phyloP scores from a whole-genome alignment of 2,329 filamentous ascomycete genomes.

The Parastagonospora avenae region DNA sequence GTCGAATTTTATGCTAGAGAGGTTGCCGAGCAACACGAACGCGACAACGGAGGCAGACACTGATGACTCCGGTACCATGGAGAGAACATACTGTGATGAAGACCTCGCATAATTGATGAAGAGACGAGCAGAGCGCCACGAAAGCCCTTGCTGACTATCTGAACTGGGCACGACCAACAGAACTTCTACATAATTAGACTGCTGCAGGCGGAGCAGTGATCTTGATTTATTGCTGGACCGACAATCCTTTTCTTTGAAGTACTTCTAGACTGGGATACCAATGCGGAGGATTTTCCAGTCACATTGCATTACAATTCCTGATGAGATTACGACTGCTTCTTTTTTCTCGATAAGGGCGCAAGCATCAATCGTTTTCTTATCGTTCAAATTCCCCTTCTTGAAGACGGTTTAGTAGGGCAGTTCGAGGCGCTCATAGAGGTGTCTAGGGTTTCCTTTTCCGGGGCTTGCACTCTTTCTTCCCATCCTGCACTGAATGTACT shows the following conservation, averaged over 20 bases:
- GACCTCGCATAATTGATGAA: neutral
- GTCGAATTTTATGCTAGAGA: conserved; percentile 97
- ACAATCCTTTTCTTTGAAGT: conserved; percentile 10
- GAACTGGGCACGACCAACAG: no score
- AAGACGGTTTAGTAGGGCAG: conserved; percentile 22
- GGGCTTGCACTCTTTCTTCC: neutral
- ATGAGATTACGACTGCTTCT: conserved; percentile 12
- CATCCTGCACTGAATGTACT: neutral
- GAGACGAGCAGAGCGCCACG: neutral
- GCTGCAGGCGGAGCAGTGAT: neutral
- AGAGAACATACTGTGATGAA: neutral
- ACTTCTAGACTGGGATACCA: conserved; percentile 27
- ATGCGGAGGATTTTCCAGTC: conserved; percentile 4
- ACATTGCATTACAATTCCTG: conserved; percentile 4
- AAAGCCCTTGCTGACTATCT: no score
- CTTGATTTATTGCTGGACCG: conserved; percentile 3
- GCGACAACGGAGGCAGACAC: conserved; percentile 25
- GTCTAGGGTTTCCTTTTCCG: conserved; percentile 6
- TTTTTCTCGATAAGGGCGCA: conserved; percentile 2
- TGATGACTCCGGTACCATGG: neutral
- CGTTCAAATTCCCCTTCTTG: neutral
- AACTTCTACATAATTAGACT: neutral
- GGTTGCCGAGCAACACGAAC: conserved; percentile 68
- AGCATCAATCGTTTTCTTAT: conserved; percentile 2
- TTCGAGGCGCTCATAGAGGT: conserved; percentile 37